phyloP scores from a whole-genome alignment of 768 basidiomycete genomes.

The Lactifluus piperatus region DNA sequence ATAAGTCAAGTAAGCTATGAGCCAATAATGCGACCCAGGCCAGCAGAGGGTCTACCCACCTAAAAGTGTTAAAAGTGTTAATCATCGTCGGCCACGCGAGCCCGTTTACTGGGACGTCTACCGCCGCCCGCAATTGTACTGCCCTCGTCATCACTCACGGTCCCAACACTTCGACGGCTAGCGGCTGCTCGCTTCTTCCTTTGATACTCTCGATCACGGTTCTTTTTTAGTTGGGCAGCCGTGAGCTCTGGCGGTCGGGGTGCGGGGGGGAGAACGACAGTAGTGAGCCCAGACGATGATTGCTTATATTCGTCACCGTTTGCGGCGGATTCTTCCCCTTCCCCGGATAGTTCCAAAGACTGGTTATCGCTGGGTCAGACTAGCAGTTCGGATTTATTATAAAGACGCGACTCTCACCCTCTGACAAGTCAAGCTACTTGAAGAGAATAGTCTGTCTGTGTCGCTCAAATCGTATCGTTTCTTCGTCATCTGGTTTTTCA shows the following conservation, averaged over 20 bases:
- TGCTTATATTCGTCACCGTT: conserved; percentile 63
- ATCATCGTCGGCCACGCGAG: conserved; percentile 50
- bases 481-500: conserved; percentile 66
- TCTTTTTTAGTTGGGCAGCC: conserved; percentile 66
- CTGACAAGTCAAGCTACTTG: conserved; percentile 66
- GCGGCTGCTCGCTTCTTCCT: conserved; percentile 61
- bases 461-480: conserved; percentile 72
- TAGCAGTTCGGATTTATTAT: neutral
- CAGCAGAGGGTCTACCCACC: neutral
- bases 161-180: conserved; percentile 54
- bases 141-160: conserved; percentile 66
- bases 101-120: conserved; percentile 60
- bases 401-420: conserved; percentile 40
- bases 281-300: conserved; percentile 64
- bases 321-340: conserved; percentile 54
- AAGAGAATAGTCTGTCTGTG: conserved; percentile 72
- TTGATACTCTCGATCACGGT: conserved; percentile 76
- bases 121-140: conserved; percentile 32
- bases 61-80: neutral
- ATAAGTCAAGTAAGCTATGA: neutral
- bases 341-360: conserved; percentile 70
- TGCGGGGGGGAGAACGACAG: conserved; percentile 70
- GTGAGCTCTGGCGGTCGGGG: conserved; percentile 57
- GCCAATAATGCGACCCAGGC: neutral
- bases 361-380: conserved; percentile 26